A percentile compares a stretch with the other conserved stretches of the same genome.
phyloP scores from a whole-genome alignment of 164 flowering plant genomes.

The Nelumbo lutea region DNA sequence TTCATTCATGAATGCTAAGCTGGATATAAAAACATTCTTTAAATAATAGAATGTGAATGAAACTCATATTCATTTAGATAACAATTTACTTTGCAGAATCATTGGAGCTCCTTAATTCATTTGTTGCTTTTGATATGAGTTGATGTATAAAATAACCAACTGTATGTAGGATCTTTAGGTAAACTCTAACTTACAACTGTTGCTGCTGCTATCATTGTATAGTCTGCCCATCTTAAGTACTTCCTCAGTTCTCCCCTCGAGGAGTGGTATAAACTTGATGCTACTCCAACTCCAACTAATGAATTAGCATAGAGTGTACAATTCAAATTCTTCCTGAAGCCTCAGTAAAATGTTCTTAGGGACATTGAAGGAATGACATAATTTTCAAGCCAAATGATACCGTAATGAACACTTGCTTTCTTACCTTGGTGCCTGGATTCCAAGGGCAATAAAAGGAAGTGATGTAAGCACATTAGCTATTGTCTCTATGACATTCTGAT shows the following conservation, averaged over 20 bases:
- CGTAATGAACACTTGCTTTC: conserved; percentile 8
- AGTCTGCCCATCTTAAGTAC: conserved; percentile 87
- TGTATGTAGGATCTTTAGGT: not conserved
- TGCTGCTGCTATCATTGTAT: conserved; percentile 92
- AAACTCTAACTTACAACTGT: conserved; percentile 61
- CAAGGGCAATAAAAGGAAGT: conserved; percentile 84
- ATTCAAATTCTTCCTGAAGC: conserved; percentile 65
- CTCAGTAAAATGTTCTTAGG: conserved; percentile 7
- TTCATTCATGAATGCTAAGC: too few species aligned
- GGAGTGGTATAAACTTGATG: conserved; percentile 83
- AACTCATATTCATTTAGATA: too few species aligned
- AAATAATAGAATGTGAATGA: too few species aligned
- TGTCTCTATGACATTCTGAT: conserved; percentile 50
- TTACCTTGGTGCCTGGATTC: conserved; percentile 82
- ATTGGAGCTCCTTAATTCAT: too few species aligned
- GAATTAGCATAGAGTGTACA: conserved; percentile 84
- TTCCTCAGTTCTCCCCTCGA: conserved; percentile 73
- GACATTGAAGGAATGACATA: not conserved
- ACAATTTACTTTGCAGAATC: too few species aligned
- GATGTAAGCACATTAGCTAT: conserved; percentile 87
- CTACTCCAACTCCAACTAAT: conserved; percentile 91
- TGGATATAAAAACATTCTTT: too few species aligned
- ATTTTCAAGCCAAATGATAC: not conserved
- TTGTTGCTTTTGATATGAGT: not conserved
- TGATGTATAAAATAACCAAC: not conserved